Percentiles rank a stretch among this genome's conserved stretches.
These are phyloP conservation scores for Ambrosia trifida DNA, from an alignment of 129 eudicot species.

Conservation along the genomic window DNA sequence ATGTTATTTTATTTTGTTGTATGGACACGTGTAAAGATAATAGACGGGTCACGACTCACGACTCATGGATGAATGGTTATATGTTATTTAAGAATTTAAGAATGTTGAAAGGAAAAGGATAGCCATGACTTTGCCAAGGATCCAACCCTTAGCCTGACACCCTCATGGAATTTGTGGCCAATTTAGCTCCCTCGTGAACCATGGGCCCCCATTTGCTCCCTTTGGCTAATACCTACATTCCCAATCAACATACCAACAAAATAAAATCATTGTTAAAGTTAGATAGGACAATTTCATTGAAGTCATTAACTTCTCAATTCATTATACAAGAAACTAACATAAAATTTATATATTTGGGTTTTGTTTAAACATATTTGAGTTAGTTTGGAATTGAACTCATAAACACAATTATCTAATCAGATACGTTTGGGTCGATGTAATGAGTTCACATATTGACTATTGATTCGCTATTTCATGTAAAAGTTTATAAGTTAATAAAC, in stretches of 20 bases:
- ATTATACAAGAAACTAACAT: too few relatives aligned
- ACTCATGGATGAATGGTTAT: slow-evolving; percentile 3
- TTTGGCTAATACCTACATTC: slow-evolving; percentile 17
- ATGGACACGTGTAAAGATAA: slow-evolving; percentile 30
- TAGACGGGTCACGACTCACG: neutral
- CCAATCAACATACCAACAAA: slow-evolving; percentile 34
- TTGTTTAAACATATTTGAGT: too few relatives aligned
- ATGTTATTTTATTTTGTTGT: neutral
- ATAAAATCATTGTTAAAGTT: neutral
- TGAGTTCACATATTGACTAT: too few relatives aligned
- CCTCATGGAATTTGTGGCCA: slow-evolving; percentile 48
- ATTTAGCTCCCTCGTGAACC: slow-evolving; percentile 66
- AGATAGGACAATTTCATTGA: neutral
- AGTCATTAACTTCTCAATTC: too few relatives aligned
- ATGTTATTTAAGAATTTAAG: neutral
- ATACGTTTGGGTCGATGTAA: too few relatives aligned
- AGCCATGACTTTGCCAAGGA: slow-evolving; percentile 17
- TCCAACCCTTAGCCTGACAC: slow-evolving; percentile 33
- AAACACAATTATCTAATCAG: too few relatives aligned
- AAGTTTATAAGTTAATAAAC: too few relatives aligned
- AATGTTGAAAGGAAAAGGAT: slow-evolving; percentile 29
- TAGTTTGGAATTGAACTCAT: too few relatives aligned
- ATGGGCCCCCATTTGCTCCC: slow-evolving; percentile 45
- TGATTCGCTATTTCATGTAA: too few relatives aligned
- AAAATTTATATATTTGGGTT: too few relatives aligned